phyloP scores from a whole-genome alignment of 2,329 filamentous ascomycete genomes.

The Saccharata proteae region DNA sequence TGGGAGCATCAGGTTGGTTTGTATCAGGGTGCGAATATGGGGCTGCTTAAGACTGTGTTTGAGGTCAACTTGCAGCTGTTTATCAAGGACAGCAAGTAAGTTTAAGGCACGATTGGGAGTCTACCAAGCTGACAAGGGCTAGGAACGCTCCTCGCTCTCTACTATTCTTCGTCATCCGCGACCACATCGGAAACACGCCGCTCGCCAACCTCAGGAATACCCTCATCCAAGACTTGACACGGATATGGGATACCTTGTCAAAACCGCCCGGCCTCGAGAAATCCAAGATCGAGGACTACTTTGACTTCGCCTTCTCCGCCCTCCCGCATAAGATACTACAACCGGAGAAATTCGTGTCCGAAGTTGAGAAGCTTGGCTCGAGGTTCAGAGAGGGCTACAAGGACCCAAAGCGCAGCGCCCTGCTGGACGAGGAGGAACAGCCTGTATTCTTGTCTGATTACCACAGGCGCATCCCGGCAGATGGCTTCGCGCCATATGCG shows the following conservation, averaged over 20 bases:
- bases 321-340: slow-evolving; percentile 95
- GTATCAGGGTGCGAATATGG: slow-evolving; percentile 99
- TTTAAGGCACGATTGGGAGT: slow-evolving; percentile 1
- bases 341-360: slow-evolving; percentile 74
- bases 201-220: slow-evolving; percentile 83
- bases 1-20: slow-evolving; percentile 98
- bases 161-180: slow-evolving; percentile 96
- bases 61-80: slow-evolving; percentile 97
- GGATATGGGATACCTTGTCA: slow-evolving; percentile 86
- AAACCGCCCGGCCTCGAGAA: slow-evolving; percentile 83
- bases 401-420: slow-evolving; percentile 48
- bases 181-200: slow-evolving; percentile 87
- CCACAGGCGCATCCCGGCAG: slow-evolving; percentile 87
- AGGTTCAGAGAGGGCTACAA: slow-evolving; percentile 75
- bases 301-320: slow-evolving; percentile 94
- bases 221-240: slow-evolving; percentile 75
- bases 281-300: slow-evolving; percentile 90
- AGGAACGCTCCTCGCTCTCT: slow-evolving; percentile 81
- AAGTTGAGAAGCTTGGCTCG: slow-evolving; percentile 66
- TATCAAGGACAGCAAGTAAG: slow-evolving; percentile 84
- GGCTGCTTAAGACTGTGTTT: slow-evolving; percentile 93
- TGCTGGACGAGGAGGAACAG: slow-evolving; percentile 59
- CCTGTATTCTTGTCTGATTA: slow-evolving; percentile 89
- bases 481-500: slow-evolving; percentile 91
- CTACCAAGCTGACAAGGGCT: slow-evolving; percentile 3